These are phyloP conservation scores for Naematelia aurantialba DNA, from an alignment of 768 basidiomycete species.

Conservation along the genomic window DNA sequence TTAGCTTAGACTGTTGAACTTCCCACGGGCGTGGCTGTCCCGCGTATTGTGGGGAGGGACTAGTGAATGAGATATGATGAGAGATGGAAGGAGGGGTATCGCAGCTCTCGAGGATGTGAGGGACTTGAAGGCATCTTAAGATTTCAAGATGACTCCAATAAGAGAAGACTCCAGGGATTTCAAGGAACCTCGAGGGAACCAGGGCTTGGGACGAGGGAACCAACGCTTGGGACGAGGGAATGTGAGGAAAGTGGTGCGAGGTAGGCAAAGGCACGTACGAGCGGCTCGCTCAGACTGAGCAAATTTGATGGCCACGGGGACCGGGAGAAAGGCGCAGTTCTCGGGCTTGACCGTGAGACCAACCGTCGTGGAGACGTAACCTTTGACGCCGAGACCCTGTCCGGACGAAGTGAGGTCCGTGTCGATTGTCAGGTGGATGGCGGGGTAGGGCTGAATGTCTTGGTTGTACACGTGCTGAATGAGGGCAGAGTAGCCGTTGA, in stretches of 20 bases:
- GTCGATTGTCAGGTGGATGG: conserved; percentile 85
- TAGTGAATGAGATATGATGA: no score
- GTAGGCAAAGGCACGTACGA: conserved; percentile 53
- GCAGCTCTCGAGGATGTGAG: background rate
- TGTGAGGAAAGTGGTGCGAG: conserved; percentile 7
- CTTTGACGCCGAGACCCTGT: conserved; percentile 69
- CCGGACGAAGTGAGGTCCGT: conserved; percentile 60
- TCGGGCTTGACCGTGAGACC: conserved; percentile 86
- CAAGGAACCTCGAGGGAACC: background rate
- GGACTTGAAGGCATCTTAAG: background rate
- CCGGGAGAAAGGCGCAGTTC: conserved; percentile 89
- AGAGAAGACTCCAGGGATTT: conserved; percentile 1
- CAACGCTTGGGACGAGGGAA: no score
- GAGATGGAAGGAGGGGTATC: no score
- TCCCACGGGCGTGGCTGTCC: no score
- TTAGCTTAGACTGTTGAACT: conserved; percentile 8
- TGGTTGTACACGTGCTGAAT: conserved; percentile 97
- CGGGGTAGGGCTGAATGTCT: conserved; percentile 81
- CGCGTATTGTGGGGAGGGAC: no score
- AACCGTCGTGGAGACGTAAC: conserved; percentile 83
- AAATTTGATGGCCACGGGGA: conserved; percentile 80
- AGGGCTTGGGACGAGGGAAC: no score
- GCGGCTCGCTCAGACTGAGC: conserved; percentile 79
- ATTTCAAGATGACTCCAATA: background rate
- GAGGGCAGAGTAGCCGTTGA: conserved; percentile 91